Evolutionary conservation across 73 alveolate species (phyloP).

Genomic region (Uronychia setigera): DNA sequence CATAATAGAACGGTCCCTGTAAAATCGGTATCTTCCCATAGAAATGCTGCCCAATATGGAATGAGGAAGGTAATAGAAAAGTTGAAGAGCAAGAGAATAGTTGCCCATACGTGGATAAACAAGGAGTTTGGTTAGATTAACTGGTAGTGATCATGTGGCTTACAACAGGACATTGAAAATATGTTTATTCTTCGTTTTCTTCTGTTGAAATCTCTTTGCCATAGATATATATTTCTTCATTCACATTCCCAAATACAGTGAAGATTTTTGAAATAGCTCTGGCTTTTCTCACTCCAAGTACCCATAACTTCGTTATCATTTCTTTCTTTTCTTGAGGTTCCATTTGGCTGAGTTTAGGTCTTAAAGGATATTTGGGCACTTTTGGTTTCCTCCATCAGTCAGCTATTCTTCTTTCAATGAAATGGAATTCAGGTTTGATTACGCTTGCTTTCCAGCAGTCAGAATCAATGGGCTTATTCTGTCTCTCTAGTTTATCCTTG

Average conservation of each 20-base stretch:
- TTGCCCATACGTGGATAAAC: not conserved
- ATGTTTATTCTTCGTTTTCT: not conserved
- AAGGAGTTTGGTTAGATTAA: not conserved
- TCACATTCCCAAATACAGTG: not conserved
- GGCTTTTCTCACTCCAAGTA: not conserved
- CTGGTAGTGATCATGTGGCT: not conserved
- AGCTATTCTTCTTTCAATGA: not conserved
- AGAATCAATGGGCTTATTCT: not conserved
- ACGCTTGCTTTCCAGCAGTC: not conserved
- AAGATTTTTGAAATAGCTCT: not conserved
- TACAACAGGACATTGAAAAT: not conserved
- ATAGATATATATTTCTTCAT: not conserved
- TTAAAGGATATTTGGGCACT: not conserved
- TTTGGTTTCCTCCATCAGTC: not conserved
- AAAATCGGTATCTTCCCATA: not conserved
- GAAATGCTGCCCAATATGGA: not conserved
- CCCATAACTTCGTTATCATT: not conserved
- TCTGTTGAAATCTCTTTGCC: not conserved
- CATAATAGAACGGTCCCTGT: not conserved
- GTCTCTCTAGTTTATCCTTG: not conserved
- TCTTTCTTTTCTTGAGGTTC: not conserved
- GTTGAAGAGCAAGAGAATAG: not conserved
- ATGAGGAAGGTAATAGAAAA: not conserved
- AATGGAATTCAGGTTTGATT: not conserved
- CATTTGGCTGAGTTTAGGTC: not conserved